Base-by-base conservation (phyloP, 805 yeast genomes). In the Pichia cabralensis region DNA sequence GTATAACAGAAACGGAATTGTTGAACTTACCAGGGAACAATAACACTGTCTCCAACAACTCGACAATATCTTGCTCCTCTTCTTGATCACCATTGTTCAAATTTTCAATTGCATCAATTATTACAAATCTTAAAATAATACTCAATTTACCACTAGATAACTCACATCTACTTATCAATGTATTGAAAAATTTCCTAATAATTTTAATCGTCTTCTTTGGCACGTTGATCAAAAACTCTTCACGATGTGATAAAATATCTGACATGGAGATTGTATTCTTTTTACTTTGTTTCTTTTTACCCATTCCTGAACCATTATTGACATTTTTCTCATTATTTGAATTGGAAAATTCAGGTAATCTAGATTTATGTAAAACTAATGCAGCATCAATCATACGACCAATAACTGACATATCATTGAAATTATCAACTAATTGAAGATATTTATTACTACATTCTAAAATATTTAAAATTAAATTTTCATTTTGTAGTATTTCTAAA, bases 171-270 rank as follows among this genome's bases (percentile, higher is more conserved):
- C 65, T 52, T 18, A 81, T 52, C 7, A 78, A 55, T 2, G 60
- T 48, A 13, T 54, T 59, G 38, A 81, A 65, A 45, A 83, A 80
- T 3, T 39, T 36, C 33, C 69, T 52, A 7, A 74, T 60, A 0
- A 44, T 35, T 2, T 26, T 20, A 13, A 59, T 41, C 7, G 74
- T 68, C 1, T 40, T 26, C 5, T 76, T 62, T 12, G 73, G 64
- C 8, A 58, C 53, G 8, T 56, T 48, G 20, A 53, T 51, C 46
- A 80, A 80, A 34, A 72, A 61, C 35, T 71, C 74, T 30, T 76
- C 64, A n/a, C n/a, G n/a, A 52, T 80, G 82, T 1, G 86, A 74
- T 30, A 79, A 61, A 21, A 80, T 50, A 56, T 81, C 94, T 8
- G 88, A 70, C 41, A 78, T 56, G 4, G 85, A 74, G 46, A 64